Evolutionary conservation across 805 yeast genomes (phyloP).

Genomic region (Ascoidea asiatica): DNA sequence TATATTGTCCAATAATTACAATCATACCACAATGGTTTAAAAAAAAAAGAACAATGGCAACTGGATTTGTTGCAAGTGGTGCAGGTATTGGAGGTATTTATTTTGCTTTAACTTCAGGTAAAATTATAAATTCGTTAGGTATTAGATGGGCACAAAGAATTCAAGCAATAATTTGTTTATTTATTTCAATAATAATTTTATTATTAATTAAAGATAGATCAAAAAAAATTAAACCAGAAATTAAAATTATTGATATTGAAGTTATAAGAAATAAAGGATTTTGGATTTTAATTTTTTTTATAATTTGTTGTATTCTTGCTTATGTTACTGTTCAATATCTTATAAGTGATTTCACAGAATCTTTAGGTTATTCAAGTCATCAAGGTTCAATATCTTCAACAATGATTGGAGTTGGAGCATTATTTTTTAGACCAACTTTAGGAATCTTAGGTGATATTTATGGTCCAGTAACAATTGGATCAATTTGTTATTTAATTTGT

Average conservation of each 20-base stretch:
- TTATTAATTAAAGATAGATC: constrained; percentile 25
- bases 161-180: constrained; percentile 16
- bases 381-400: constrained; percentile 49
- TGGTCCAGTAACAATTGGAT: constrained; percentile 38
- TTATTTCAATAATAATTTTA: constrained; percentile 1
- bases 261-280: constrained; percentile 27
- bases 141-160: constrained; percentile 32
- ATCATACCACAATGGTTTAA: constrained; percentile 37
- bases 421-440: constrained; percentile 39
- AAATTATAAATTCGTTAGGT: constrained; percentile 26
- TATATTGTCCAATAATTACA: constrained; percentile 29
- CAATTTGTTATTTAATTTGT: constrained; percentile 24
- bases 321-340: constrained; percentile 47
- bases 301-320: constrained; percentile 39
- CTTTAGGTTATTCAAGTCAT: constrained; percentile 39
- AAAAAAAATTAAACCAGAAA: constrained; percentile 20
- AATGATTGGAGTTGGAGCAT: constrained; percentile 46
- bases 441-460: constrained; percentile 36
- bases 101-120: constrained; percentile 28
- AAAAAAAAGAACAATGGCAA: constrained; percentile 28
- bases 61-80: constrained; percentile 35
- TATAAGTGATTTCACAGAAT: constrained; percentile 43
- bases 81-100: constrained; percentile 40
- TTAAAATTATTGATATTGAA: constrained; percentile 25
- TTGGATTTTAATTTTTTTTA: constrained; percentile 26